Base-by-base conservation (phyloP, 2,329 filamentous ascomycete genomes). In the Fusarium marasasianum region DNA sequence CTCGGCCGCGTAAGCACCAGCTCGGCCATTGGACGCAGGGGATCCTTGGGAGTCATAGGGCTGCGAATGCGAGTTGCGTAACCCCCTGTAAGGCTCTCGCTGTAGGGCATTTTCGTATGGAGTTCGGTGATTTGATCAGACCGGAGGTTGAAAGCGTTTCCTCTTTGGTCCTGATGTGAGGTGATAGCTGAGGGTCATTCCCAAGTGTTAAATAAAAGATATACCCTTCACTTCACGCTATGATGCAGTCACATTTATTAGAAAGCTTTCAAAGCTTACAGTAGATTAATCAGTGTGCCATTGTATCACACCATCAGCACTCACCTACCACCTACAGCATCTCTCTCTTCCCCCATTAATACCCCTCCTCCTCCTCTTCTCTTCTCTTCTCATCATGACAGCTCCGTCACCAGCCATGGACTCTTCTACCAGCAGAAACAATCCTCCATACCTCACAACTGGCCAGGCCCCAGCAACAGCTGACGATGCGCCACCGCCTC, bases 401-500 rank as follows among this genome's bases (percentile, higher is more conserved):
- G 31, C 47, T 64, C 65, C 63, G 62, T 57, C 76, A 71, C 41
- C 64, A 53, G 61, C 63, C 55, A 73, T 74, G 61, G 60, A 67
- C 37, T 55, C 51, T 56, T 55, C 51, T 58, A 50, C 47, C 59
- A 56, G 51, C 37, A 68, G 65, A 66, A 73, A 64, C 20, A 55
- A 41, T 29, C 24, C 20, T 47, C 38, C 37, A 20, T 64, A 64
- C n/a, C 73, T 73, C 45, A 68, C 56, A 60, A 62, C 75, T 62
- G 70, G 64, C 22, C 68, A 55, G 22, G 33, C 40, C 33, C 26
- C 40, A 45, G 20, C 40, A 37, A 35, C 24, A 20, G 40, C 40
- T 17, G 80, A 84, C 63, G 83, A 87, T 66, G 77, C 80, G 13
- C 87, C 88, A 26, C 87, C 88, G 26, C 88, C 88, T 9, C 89